Evolutionary conservation across 805 yeast species (phyloP).

Genomic region (Yamadazyma scolyti): DNA sequence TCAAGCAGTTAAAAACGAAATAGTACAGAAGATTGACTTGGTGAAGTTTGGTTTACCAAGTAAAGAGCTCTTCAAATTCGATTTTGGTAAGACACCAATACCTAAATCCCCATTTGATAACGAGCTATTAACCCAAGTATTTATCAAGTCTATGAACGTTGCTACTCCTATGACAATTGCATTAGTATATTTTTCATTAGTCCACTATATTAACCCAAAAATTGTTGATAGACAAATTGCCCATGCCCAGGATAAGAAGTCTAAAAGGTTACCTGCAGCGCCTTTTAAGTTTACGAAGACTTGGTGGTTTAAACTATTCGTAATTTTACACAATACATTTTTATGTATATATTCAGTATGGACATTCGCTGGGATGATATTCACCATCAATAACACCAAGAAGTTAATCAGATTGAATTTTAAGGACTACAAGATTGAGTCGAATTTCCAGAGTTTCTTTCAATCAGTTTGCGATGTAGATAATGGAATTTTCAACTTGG

Average conservation of each 20-base stretch:
- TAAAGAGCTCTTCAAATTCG: conserved; percentile 26
- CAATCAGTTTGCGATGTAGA: conserved; percentile 58
- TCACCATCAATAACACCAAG: conserved; percentile 43
- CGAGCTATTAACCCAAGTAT: conserved; percentile 28
- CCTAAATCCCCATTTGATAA: conserved; percentile 34
- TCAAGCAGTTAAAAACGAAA: conserved; percentile 8
- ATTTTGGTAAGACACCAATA: conserved; percentile 24
- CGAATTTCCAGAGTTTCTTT: conserved; percentile 46
- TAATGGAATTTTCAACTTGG: conserved; percentile 51
- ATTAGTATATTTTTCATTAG: conserved; percentile 52
- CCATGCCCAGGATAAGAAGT: conserved; percentile 15
- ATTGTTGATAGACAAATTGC: conserved; percentile 43
- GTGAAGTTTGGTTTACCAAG: conserved; percentile 35
- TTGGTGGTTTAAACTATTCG: conserved; percentile 47
- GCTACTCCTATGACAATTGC: conserved; percentile 57
- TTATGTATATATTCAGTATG: conserved; percentile 66
- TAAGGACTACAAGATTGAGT: conserved; percentile 13
- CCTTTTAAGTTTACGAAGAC: conserved; percentile 49
- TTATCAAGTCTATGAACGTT: conserved; percentile 43
- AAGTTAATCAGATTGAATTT: conserved; percentile 15
- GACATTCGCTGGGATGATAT: conserved; percentile 66
- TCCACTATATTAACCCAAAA: conserved; percentile 50
- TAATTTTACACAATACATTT: conserved; percentile 56
- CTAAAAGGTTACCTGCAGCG: conserved; percentile 45
- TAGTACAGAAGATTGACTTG: conserved; percentile 10